Evolutionary conservation across 805 yeast species (phyloP).

Genomic region (Komagataella phaffii): DNA sequence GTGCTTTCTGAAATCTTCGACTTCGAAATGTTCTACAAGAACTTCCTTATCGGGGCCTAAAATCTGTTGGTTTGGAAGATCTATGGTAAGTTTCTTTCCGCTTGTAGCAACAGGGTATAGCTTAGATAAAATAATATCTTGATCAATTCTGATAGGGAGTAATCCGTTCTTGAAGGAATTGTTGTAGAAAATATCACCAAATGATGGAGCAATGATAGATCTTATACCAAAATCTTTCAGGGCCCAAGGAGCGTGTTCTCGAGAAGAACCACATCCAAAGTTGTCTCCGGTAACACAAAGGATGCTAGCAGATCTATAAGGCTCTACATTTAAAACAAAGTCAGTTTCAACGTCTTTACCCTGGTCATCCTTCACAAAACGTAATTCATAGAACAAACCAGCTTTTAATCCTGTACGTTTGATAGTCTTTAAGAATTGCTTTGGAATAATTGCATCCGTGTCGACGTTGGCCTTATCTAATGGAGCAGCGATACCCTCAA

Average conservation of each 20-base stretch:
- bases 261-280: conserved; percentile 97
- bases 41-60: conserved; percentile 53
- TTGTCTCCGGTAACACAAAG: conserved; percentile 90
- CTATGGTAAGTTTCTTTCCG: conserved; percentile 63
- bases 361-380: conserved; percentile 51
- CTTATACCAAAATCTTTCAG: conserved; percentile 94
- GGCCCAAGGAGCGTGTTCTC: conserved; percentile 99
- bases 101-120: conserved; percentile 70
- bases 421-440: conserved; percentile 94
- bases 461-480: conserved; percentile 91
- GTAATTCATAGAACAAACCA: conserved; percentile 86
- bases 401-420: conserved; percentile 86
- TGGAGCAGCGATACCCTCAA: conserved; percentile 88
- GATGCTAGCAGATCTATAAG: conserved; percentile 70
- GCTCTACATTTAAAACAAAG: conserved; percentile 76
- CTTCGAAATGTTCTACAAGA: conserved; percentile 70
- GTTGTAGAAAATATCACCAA: conserved; percentile 96
- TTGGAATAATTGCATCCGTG: conserved; percentile 97
- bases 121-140: conserved; percentile 55
- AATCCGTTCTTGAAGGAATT: conserved; percentile 94
- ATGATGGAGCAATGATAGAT: conserved; percentile 93
- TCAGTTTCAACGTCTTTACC: conserved; percentile 80
- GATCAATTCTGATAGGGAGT: conserved; percentile 84
- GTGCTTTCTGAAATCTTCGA: conserved; percentile 88
- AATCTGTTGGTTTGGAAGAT: conserved; percentile 79